Evolutionary conservation across 2,329 filamentous ascomycete species (phyloP).

Genomic region (Neophaeococcomyces aloes): DNA sequence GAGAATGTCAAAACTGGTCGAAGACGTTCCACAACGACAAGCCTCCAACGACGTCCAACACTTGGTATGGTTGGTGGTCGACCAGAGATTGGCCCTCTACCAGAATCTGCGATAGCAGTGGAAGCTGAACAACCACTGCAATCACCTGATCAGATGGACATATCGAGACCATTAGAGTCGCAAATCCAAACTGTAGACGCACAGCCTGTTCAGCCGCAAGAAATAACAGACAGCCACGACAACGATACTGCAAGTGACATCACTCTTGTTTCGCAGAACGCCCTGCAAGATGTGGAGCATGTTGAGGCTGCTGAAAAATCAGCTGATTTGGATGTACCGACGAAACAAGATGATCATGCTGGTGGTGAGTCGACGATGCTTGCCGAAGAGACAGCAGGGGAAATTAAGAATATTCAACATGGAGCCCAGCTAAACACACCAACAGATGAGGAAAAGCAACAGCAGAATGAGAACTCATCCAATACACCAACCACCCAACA

Average conservation of each 20-base stretch:
- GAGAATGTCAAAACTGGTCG: conserved; percentile 43
- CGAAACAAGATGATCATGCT: too few relatives aligned
- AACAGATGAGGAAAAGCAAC: conserved; percentile 21
- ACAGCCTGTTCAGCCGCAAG: not conserved
- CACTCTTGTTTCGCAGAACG: conserved; percentile 30
- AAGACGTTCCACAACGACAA: conserved; percentile 32
- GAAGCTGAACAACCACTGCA: conserved; percentile 13
- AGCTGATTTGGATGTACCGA: too few relatives aligned
- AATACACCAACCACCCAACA: not conserved
- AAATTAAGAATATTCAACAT: not conserved
- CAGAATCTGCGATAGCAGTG: conserved; percentile 7
- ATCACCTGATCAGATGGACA: not conserved
- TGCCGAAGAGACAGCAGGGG: too few relatives aligned
- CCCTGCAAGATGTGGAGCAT: too few relatives aligned
- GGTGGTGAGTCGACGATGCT: too few relatives aligned
- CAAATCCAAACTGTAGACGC: not conserved
- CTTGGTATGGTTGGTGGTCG: conserved; percentile 16
- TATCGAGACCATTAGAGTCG: not conserved
- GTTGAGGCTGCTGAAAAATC: too few relatives aligned
- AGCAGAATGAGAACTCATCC: conserved; percentile 7
- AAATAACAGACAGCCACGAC: not conserved
- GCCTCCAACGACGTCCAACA: conserved; percentile 20
- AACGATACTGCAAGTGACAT: conserved; percentile 27
- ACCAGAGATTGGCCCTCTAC: conserved; percentile 14
- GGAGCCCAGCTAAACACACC: conserved; percentile 31